Conservation (phyloP, 331 rosid genomes). For the Prunus yedoensis region DNA sequence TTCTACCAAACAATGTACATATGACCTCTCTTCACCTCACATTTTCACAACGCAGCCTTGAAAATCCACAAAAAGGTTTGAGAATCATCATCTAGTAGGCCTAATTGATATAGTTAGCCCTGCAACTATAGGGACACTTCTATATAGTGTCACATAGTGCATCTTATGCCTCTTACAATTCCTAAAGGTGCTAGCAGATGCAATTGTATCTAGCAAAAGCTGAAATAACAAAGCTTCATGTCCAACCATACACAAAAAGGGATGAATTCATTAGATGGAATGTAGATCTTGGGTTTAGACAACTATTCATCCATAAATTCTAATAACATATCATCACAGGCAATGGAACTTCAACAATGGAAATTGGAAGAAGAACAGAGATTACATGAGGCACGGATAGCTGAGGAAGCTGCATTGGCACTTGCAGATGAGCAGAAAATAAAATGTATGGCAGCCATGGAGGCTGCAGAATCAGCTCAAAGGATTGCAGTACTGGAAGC, state of each 20-base stretch:
- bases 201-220: neutral
- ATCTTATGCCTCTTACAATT: neutral
- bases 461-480: constrained; percentile 61
- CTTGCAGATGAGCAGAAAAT: constrained; percentile 57
- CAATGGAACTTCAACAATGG: constrained; percentile 59
- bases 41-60: too few relatives aligned
- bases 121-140: neutral
- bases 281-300: neutral
- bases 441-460: constrained; percentile 54
- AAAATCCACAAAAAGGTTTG: too few relatives aligned
- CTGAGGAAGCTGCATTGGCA: constrained; percentile 59
- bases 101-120: neutral
- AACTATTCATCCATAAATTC: neutral
- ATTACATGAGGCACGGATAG: constrained; percentile 37
- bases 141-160: neutral
- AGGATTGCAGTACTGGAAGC: constrained; percentile 53
- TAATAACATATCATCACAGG: constrained; percentile 33
- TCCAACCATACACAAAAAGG: neutral
- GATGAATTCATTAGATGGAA: neutral
- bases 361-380: constrained; percentile 57
- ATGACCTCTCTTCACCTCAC: too few relatives aligned
- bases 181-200: neutral
- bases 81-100: neutral
- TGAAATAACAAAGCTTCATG: neutral
- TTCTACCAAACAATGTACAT: too few relatives aligned